A percentile compares a stretch with the other conserved stretches of the same genome.
phyloP scores from a whole-genome alignment of 441 rosid species.

The Populus hybrid region DNA sequence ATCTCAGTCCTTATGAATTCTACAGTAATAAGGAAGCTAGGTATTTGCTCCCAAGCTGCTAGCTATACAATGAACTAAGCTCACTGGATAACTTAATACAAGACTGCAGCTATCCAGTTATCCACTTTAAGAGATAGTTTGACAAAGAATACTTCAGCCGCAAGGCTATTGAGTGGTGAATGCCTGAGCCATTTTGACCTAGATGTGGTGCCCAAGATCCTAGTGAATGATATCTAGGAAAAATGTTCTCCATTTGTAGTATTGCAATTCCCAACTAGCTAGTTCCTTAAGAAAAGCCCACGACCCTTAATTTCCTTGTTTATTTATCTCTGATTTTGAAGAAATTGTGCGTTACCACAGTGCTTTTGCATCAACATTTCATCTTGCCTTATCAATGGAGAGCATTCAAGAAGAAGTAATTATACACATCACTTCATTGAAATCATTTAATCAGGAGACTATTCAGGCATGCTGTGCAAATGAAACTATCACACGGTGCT shows the following conservation, averaged over 20 bases:
- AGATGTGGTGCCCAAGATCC: neutral
- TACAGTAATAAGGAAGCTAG: neutral
- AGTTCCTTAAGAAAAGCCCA: neutral
- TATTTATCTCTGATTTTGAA: neutral
- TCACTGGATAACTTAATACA: neutral
- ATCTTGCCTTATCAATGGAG: neutral
- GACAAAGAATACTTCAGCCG: neutral
- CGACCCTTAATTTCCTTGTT: neutral
- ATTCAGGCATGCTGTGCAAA: neutral
- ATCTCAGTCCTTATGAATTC: neutral
- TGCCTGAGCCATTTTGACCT: neutral
- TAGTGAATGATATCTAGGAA: neutral
- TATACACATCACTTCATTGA: neutral
- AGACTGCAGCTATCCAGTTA: neutral
- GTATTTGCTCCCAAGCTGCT: slow-evolving; percentile 3
- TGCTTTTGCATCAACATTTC: neutral
- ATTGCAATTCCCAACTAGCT: neutral
- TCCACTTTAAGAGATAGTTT: slow-evolving; percentile 3
- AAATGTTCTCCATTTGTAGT: neutral
- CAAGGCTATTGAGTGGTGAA: neutral
- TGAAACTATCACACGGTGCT: neutral
- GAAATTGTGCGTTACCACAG: neutral
- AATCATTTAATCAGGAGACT: neutral
- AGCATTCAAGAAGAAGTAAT: neutral
- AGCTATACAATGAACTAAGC: neutral